Conservation (phyloP, 2,329 filamentous ascomycete species). For the Ascochyta lentis region DNA sequence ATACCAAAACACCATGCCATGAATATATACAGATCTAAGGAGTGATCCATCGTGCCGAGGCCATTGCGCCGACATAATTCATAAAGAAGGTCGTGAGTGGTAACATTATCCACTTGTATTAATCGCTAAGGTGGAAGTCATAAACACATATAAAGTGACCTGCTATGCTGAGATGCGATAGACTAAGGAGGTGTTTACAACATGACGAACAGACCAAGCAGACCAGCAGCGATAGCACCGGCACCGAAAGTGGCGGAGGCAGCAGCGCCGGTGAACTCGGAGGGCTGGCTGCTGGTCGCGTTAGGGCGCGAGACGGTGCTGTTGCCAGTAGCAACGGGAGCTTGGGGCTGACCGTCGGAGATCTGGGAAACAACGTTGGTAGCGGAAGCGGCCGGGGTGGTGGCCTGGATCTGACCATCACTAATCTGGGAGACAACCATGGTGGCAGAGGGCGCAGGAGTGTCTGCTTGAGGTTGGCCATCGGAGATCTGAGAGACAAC, state of each 20-base stretch:
- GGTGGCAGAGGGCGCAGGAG: slow-evolving; percentile 11
- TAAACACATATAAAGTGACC: slow-evolving; percentile 3
- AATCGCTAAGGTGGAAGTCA: slow-evolving; percentile 7
- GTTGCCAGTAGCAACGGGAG: slow-evolving; percentile 22
- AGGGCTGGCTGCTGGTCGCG: slow-evolving; percentile 12
- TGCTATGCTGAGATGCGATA: slow-evolving; percentile 6
- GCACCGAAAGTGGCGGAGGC: slow-evolving; percentile 24
- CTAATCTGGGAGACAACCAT: slow-evolving; percentile 33
- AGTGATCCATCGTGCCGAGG: slow-evolving; percentile 20
- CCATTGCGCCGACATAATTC: slow-evolving; percentile 18
- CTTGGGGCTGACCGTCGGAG: slow-evolving; percentile 34
- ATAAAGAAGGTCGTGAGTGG: slow-evolving; percentile 19
- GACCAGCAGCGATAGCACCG: slow-evolving; percentile 37
- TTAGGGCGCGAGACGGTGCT: slow-evolving; percentile 17
- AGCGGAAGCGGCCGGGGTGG: slow-evolving; percentile 9
- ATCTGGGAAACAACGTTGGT: slow-evolving; percentile 17
- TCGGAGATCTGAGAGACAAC: slow-evolving; percentile 32
- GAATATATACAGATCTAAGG: slow-evolving; percentile 21
- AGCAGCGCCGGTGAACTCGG: slow-evolving; percentile 44
- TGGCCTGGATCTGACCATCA: slow-evolving; percentile 30
- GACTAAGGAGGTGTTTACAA: slow-evolving; percentile 31
- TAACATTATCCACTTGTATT: slow-evolving; percentile 15
- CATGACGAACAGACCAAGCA: slow-evolving; percentile 38
- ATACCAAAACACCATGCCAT: slow-evolving; percentile 11
- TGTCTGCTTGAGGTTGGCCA: slow-evolving; percentile 32